Evolutionary conservation across 768 basidiomycete species (phyloP).

Genomic region (Imleria badia): DNA sequence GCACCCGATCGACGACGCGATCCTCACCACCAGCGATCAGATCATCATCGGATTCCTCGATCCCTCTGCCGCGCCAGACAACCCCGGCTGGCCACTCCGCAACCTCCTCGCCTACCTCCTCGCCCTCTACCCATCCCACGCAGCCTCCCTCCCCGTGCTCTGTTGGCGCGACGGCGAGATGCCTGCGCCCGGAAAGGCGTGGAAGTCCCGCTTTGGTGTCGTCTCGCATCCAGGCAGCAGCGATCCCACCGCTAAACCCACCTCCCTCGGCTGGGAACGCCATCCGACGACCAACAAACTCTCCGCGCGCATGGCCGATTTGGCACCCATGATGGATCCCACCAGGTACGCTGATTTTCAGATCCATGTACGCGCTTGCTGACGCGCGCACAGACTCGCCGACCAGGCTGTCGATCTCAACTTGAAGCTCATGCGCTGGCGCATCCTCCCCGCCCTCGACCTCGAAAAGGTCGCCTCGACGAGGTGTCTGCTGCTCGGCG

Average conservation of each 20-base stretch:
- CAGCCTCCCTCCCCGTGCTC: conserved; percentile 58
- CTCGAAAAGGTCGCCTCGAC: conserved; percentile 84
- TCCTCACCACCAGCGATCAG: conserved; percentile 54
- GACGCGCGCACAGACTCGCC: conserved; percentile 58
- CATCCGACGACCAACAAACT: conserved; percentile 79
- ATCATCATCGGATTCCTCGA: conserved; percentile 72
- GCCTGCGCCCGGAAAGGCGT: conserved; percentile 39
- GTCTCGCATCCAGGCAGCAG: conserved; percentile 31
- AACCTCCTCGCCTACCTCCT: conserved; percentile 86
- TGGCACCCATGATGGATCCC: conserved; percentile 97
- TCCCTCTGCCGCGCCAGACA: conserved; percentile 72
- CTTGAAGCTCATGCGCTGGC: conserved; percentile 96
- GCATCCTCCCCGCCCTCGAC: conserved; percentile 86
- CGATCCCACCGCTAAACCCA: conserved; percentile 39
- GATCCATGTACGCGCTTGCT: neutral
- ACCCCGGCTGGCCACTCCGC: conserved; percentile 91
- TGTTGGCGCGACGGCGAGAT: conserved; percentile 73
- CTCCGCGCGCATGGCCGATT: conserved; percentile 81
- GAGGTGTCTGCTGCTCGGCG: conserved; percentile 84
- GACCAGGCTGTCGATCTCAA: conserved; percentile 98
- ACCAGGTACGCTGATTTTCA: conserved; percentile 45
- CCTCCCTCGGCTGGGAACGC: conserved; percentile 95
- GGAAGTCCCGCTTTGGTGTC: conserved; percentile 66
- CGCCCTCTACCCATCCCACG: conserved; percentile 50
- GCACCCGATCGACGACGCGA: conserved; percentile 52